Base-by-base conservation (phyloP, 1,284 basidiomycete species). In the Cutaneotrichosporon sp. region DNA sequence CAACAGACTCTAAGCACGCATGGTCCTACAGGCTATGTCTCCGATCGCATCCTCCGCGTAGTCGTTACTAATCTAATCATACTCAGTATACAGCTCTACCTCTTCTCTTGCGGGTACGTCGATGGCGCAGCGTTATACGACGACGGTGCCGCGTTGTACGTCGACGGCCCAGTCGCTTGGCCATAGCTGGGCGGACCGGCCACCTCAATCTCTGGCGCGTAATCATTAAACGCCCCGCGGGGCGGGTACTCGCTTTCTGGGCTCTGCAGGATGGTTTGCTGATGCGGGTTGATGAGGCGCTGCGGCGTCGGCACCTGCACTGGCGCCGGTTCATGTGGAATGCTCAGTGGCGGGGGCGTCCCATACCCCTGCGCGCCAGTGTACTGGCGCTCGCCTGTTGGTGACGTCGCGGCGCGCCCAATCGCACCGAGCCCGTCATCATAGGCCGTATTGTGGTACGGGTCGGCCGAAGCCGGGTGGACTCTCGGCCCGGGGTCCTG, bases 391-490 rank as follows among this genome's bases (percentile, higher is more conserved):
- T 65, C 58, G n/a, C 69, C 72, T 22, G 60, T 62, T n/a, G 64
- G 66, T 5, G 66, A 56, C 3, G 72, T 71, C 8, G 68, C 73
- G 5, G 72, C 72, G 58, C 70, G 70, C 4, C 76, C 76, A 22
- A 76, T 76, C 2, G 70, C 74, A 21, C 72, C 76, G 22, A 73
- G 64, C 10, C 69, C 75, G 58, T 74, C 76, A 34, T 73, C 73
- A 42, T 75, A 71, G 30, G 36, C 58, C 56, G 57, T 42, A 10
- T 22, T 31, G 26, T 56, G 49, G 40, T 64, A 51, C 6, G 40
- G 21, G 2, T 49, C 47, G 2, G 55, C 30, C 13, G 50, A 30
- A 1, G 58, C 50, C n/a, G 40, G 42, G 49, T 63, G 51, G 5
- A 67, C 62, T 21, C 56, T 40, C 10, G 63, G 65, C 26, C 63